Evolutionary conservation across 228 moss, liverwort and hornwort species (phyloP).

Genomic region (Sphagnum fallax): DNA sequence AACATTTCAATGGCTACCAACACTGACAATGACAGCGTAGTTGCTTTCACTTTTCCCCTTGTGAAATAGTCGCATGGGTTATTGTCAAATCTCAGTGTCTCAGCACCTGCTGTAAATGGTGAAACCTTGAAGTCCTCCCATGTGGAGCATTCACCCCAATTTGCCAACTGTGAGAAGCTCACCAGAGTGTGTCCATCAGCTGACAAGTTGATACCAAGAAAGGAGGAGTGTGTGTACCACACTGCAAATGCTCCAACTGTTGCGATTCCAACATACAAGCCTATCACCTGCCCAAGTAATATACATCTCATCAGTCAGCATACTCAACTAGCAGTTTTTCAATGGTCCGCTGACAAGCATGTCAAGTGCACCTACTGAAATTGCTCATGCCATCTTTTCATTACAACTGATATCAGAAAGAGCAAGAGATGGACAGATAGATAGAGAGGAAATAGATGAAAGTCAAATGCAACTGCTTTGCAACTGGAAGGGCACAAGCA

Average conservation of each 20-base stretch:
- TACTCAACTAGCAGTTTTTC: too few species aligned
- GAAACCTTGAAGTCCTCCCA: slow-evolving; percentile 78
- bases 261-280: slow-evolving; percentile 75
- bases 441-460: too few species aligned
- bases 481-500: too few species aligned
- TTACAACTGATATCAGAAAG: too few species aligned
- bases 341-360: too few species aligned
- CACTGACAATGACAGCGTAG: slow-evolving; percentile 78
- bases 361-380: too few species aligned
- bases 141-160: slow-evolving; percentile 64
- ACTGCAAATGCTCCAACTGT: slow-evolving; percentile 82
- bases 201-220: slow-evolving; percentile 72
- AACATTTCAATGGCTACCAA: slow-evolving; percentile 94
- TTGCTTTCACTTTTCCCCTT: slow-evolving; percentile 80
- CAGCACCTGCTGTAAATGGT: slow-evolving; percentile 72
- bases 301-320: too few species aligned
- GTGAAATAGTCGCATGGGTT: slow-evolving; percentile 91
- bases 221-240: slow-evolving; percentile 83
- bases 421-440: too few species aligned
- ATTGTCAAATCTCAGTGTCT: slow-evolving; percentile 42
- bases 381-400: too few species aligned
- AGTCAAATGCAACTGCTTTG: too few species aligned
- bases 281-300: slow-evolving; percentile 20
- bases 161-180: slow-evolving; percentile 58
- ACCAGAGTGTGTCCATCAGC: slow-evolving; percentile 72